Base-by-base conservation (phyloP, 2,329 filamentous ascomycete genomes). In the Lasiodiplodia theobromae region DNA sequence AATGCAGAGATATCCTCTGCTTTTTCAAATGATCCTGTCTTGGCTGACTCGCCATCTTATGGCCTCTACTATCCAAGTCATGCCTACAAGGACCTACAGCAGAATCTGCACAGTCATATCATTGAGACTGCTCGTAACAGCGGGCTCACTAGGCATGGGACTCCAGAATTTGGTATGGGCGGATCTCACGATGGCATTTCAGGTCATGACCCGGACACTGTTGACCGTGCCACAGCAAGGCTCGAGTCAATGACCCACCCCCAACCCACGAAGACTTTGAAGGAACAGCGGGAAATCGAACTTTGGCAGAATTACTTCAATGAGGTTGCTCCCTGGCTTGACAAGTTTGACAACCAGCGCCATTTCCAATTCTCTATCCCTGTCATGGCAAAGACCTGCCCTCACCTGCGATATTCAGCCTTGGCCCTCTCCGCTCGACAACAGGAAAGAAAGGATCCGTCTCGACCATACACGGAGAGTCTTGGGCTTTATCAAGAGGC, bases 361-460 rank as follows among this genome's bases (percentile, higher is more conserved):
- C 84, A 85, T 58, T 88, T 88, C 69, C 82, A 83, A 31, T 81
- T 84, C 0, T 82, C 84, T 6, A 78, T 88, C 2, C 85, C 86
- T 0, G 75, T 85, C 3, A 76, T 87, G 57, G 85, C 86, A 1
- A 82, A 82, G 25, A 80, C 77, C 2, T 86, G 84, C 14, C 80
- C 84, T 0, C 81, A 86, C 4, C 71, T 88, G 0, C 76, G 83
- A 3, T 86, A 86, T 68, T 85, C 86, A 0, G 83, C 87, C 51
- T 79, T 88, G 4, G 86, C 86, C 0, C 80, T 88, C 6, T 87
- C 85, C 0, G 84, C 86, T 1, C 81, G 86, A 0, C 85, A 87
- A 68, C 83, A 85, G 71, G 86, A 88, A 72, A 79, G 85, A 12
- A 86, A 86, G 65, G 81, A 83, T 51, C 79, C 80, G 0, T 79